phyloP scores from a whole-genome alignment of 176 grass and related monocot genomes.

The Aegilops tauschii region DNA sequence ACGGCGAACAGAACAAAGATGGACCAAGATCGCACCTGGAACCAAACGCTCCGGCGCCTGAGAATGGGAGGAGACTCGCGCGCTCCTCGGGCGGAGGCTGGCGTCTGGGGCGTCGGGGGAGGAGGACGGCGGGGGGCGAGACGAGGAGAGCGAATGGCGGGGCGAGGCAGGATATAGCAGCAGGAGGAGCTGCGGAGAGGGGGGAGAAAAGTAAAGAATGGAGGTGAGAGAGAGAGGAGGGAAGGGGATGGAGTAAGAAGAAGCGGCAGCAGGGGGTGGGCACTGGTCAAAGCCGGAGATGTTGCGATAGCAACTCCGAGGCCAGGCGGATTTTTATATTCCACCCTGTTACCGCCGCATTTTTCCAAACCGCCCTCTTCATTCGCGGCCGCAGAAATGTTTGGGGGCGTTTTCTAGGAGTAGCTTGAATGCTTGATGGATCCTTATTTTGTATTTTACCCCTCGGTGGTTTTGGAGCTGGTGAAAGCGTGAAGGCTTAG shows the following conservation, averaged over 20 bases:
- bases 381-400: background rate
- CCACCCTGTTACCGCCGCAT: background rate
- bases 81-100: constrained; percentile 8
- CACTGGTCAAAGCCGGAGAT: constrained; percentile 77
- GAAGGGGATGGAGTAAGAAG: background rate
- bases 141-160: constrained; percentile 29
- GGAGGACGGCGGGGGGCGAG: background rate
- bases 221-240: background rate
- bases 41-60: background rate
- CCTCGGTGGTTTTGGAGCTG: too few relatives aligned
- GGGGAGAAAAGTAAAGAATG: constrained; percentile 21
- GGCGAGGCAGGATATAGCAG: constrained; percentile 27
- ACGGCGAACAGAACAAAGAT: background rate
- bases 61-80: background rate
- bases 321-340: constrained; percentile 40
- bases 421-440: background rate
- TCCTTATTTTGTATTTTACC: background rate
- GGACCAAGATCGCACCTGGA: constrained; percentile 14
- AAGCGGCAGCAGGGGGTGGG: constrained; percentile 1
- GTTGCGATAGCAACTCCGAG: constrained; percentile 56
- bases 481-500: too few relatives aligned
- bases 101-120: background rate
- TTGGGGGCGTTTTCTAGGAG: background rate
- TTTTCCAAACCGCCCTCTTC: constrained; percentile 1
- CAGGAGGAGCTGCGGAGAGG: background rate